Percentiles rank a stretch among this genome's conserved stretches.
Conservation (phyloP, 768 basidiomycete species). For the Cystobasidium ongulense region DNA sequence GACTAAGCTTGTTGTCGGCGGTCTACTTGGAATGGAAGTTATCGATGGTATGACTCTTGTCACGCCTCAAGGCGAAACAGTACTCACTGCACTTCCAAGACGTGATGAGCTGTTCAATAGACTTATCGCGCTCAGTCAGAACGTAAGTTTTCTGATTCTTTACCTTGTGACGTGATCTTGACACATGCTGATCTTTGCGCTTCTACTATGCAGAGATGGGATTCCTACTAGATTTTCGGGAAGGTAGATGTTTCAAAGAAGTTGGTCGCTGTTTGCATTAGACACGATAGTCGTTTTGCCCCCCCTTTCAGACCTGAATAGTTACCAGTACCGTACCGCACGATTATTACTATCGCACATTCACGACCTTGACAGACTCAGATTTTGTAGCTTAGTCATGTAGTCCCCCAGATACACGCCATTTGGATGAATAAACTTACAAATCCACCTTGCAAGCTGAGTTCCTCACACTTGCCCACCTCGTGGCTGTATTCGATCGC, state of each 20-base stretch:
- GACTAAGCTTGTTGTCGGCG: slow-evolving; percentile 47
- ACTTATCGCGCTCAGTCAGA: slow-evolving; percentile 35
- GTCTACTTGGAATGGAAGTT: slow-evolving; percentile 38
- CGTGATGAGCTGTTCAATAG: slow-evolving; percentile 47
- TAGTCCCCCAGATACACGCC: background rate
- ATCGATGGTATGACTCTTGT: slow-evolving; percentile 44
- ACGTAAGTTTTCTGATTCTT: slow-evolving; percentile 4
- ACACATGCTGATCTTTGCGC: background rate
- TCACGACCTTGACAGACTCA: background rate
- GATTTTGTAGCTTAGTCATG: background rate
- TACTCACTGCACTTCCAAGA: slow-evolving; percentile 44
- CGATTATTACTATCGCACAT: too few species aligned
- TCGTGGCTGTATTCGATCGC: background rate
- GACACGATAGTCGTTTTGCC: too few species aligned
- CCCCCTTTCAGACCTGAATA: too few species aligned
- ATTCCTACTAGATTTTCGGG: slow-evolving; percentile 4
- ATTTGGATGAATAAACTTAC: background rate
- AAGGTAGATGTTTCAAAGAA: too few species aligned
- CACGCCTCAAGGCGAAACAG: slow-evolving; percentile 38
- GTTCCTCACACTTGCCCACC: too few species aligned
- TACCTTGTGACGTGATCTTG: background rate
- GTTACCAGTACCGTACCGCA: too few species aligned
- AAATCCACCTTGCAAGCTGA: too few species aligned
- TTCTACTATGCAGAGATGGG: slow-evolving; percentile 8
- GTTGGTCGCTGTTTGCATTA: too few species aligned